A percentile compares a stretch with the other conserved stretches of the same genome.
These are phyloP conservation scores for Platanthera zijinensis DNA, from an alignment of 106 monocot species.

Conservation along the genomic window DNA sequence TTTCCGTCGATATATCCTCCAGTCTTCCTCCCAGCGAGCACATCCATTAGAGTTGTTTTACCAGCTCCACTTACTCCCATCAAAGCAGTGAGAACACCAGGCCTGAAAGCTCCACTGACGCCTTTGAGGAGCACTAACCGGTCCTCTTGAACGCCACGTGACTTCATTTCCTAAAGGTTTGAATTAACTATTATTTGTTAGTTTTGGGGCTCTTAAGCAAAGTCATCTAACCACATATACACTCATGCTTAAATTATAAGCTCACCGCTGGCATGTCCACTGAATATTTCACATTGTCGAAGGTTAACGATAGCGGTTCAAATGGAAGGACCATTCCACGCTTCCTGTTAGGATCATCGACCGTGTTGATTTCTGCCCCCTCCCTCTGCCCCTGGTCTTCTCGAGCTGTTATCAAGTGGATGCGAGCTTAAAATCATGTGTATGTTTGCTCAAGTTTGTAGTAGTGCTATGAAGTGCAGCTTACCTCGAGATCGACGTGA, in stretches of 20 bases:
- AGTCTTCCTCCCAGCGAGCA: conserved; percentile 63
- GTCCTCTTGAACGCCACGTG: conserved; percentile 30
- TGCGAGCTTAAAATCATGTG: conserved; percentile 2
- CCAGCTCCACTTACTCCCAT: conserved; percentile 70
- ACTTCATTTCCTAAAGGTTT: conserved; percentile 52
- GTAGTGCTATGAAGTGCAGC: neutral
- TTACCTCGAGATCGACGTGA: neutral
- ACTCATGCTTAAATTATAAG: neutral
- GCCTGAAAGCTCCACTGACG: conserved; percentile 60
- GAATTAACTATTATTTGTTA: neutral
- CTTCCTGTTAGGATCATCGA: conserved; percentile 23
- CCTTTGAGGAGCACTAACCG: conserved; percentile 33
- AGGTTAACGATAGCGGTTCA: conserved; percentile 35
- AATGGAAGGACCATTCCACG: conserved; percentile 62
- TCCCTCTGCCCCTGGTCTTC: neutral
- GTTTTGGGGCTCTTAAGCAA: no score
- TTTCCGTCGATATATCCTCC: conserved; percentile 59
- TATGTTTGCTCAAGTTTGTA: neutral
- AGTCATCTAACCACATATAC: neutral
- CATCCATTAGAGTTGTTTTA: conserved; percentile 72
- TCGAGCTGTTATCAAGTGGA: neutral
- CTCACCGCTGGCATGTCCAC: conserved; percentile 62
- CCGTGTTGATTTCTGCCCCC: conserved; percentile 2
- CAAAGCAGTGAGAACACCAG: conserved; percentile 56
- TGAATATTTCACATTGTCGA: conserved; percentile 48